phyloP scores from a whole-genome alignment of 1,284 basidiomycete species.

The Malassezia obtusa region DNA sequence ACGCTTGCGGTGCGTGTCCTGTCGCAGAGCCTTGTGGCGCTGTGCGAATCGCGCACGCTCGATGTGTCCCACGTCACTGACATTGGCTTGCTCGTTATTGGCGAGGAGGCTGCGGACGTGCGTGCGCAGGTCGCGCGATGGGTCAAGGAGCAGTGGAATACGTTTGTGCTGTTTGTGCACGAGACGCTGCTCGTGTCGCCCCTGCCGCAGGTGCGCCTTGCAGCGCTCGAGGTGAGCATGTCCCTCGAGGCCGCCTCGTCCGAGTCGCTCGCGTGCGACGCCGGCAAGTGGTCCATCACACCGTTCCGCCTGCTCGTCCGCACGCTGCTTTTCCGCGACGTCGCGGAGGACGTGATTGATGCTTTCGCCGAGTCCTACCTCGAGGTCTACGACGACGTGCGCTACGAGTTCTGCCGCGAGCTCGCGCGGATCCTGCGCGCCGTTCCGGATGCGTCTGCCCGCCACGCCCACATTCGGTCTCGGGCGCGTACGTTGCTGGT shows the following conservation, averaged over 20 bases:
- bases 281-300: constrained; percentile 5
- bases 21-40: constrained; percentile 7
- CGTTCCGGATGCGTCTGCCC: constrained; percentile 21
- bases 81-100: neutral
- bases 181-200: constrained; percentile 14
- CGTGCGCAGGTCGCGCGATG: constrained; percentile 26
- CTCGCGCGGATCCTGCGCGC: constrained; percentile 49
- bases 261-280: neutral
- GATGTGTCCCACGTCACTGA: neutral
- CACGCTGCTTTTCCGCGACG: constrained; percentile 7
- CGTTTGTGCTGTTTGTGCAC: constrained; percentile 19
- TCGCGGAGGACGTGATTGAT: constrained; percentile 28
- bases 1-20: constrained; percentile 12
- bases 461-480: constrained; percentile 45
- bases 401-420: constrained; percentile 86
- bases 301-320: constrained; percentile 9
- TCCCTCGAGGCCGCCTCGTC: constrained; percentile 14
- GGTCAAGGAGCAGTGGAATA: constrained; percentile 39
- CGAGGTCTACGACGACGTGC: constrained; percentile 59
- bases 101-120: neutral
- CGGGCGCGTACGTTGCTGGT: constrained; percentile 72
- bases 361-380: constrained; percentile 31
- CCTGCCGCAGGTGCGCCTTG: constrained; percentile 1
- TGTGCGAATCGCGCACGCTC: constrained; percentile 2
- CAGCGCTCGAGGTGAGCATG: constrained; percentile 20